These are phyloP conservation scores for Neurospora sp. DNA, from an alignment of 495 filamentous ascomycete genomes.

Conservation along the genomic window DNA sequence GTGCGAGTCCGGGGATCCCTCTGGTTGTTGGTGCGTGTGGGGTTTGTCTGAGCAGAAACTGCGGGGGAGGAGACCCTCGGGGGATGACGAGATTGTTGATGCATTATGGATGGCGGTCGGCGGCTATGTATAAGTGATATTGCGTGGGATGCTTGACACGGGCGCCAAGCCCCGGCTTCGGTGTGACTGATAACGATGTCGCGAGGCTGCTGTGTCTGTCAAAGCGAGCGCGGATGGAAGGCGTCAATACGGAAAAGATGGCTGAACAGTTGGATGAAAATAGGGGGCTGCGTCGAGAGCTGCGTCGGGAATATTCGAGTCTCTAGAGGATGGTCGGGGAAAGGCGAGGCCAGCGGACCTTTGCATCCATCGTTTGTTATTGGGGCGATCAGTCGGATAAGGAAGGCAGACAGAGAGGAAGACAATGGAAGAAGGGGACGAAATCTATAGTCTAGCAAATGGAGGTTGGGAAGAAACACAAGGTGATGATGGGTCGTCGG, in stretches of 20 bases:
- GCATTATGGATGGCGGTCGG: slow-evolving; percentile 42
- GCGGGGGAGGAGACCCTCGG: slow-evolving; percentile 55
- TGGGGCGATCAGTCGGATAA: slow-evolving; percentile 1
- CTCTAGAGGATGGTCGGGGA: neutral
- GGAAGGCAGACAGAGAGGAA: neutral
- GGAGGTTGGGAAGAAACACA: slow-evolving; percentile 1
- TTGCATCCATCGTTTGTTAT: slow-evolving; percentile 19
- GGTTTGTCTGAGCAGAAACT: slow-evolving; percentile 54
- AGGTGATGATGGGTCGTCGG: neutral
- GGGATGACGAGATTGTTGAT: slow-evolving; percentile 72
- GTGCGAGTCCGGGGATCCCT: slow-evolving; percentile 43
- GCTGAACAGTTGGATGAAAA: neutral
- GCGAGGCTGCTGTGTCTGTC: neutral
- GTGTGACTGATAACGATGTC: neutral
- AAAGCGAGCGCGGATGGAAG: neutral
- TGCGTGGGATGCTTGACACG: neutral
- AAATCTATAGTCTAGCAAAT: neutral
- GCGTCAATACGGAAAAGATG: neutral
- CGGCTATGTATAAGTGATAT: neutral
- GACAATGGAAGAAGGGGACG: neutral
- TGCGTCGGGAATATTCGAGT: neutral
- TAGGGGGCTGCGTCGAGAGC: neutral
- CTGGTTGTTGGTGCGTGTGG: slow-evolving; percentile 58
- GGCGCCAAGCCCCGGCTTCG: neutral
- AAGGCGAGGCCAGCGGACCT: slow-evolving; percentile 11